Percentiles rank a stretch among this genome's conserved stretches.
Conservation (phyloP, 257 asterid genomes). For the Gynochthodes officinalis region DNA sequence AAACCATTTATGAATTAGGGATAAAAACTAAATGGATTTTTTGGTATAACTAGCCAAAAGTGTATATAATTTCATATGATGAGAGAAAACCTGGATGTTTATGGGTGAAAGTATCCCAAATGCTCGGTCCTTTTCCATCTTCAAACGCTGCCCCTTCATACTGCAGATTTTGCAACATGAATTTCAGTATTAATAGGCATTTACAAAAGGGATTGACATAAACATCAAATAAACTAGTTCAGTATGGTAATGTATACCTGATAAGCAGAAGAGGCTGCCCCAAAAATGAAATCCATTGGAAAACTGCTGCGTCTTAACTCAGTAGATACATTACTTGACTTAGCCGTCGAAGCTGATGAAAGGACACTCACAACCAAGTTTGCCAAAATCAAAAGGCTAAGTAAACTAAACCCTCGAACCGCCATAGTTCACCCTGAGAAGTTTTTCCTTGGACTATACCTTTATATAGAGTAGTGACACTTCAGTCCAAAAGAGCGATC, state of each 20-base stretch:
- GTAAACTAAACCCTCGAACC: background rate
- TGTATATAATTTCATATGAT: too few species aligned
- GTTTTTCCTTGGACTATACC: background rate
- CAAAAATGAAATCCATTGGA: constrained; percentile 11
- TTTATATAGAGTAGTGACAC: background rate
- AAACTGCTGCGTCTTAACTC: constrained; percentile 9
- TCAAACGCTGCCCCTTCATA: constrained; percentile 26
- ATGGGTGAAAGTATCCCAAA: constrained; percentile 34
- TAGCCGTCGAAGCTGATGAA: background rate
- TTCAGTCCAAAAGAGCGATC: background rate
- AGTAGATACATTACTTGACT: background rate
- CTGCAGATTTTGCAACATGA: too few species aligned
- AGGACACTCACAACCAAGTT: background rate
- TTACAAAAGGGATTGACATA: background rate
- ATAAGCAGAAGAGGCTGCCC: constrained; percentile 19
- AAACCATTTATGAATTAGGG: too few species aligned
- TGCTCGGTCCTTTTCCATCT: constrained; percentile 33
- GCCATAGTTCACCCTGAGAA: background rate
- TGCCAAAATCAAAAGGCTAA: background rate
- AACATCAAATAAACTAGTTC: too few species aligned
- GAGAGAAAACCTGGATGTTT: constrained; percentile 8
- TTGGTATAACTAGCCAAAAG: too few species aligned
- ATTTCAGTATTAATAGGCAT: background rate
- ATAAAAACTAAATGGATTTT: too few species aligned
- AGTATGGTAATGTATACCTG: too few species aligned